Evolutionary conservation across 1,284 basidiomycete species (phyloP).

Genomic region (Ceratobasidium sp.): DNA sequence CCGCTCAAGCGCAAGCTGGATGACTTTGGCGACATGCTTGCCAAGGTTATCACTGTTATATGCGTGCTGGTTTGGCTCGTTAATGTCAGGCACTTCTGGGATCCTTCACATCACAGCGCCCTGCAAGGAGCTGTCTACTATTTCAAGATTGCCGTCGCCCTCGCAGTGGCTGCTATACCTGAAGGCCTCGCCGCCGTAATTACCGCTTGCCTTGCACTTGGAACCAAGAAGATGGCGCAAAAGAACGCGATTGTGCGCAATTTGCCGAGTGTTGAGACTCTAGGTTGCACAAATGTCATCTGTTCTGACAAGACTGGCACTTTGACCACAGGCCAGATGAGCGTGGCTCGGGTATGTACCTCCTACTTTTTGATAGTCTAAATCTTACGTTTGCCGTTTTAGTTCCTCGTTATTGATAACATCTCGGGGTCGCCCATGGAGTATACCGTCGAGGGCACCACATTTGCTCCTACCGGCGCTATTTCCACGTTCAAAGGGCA

Average conservation of each 20-base stretch:
- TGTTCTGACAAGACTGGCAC: conserved; percentile 98
- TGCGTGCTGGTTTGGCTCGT: conserved; percentile 96
- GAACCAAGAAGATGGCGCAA: conserved; percentile 98
- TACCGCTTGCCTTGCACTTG: conserved; percentile 95
- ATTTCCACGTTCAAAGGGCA: conserved; percentile 74
- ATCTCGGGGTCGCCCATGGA: conserved; percentile 71
- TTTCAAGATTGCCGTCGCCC: conserved; percentile 97
- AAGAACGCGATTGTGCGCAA: conserved; percentile 97
- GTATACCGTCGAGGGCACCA: conserved; percentile 88
- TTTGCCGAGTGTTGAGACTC: conserved; percentile 95
- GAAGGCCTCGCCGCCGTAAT: conserved; percentile 97
- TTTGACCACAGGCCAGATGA: conserved; percentile 96
- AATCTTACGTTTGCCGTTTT: not conserved
- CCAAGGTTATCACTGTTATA: conserved; percentile 95
- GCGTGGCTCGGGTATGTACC: conserved; percentile 80
- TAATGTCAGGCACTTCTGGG: conserved; percentile 94
- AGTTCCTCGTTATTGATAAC: conserved; percentile 83
- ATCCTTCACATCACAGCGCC: conserved; percentile 89
- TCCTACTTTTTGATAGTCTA: conserved; percentile 37
- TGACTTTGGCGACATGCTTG: conserved; percentile 95
- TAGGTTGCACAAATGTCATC: conserved; percentile 96
- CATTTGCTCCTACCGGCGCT: conserved; percentile 86
- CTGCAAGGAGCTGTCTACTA: conserved; percentile 96
- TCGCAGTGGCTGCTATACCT: conserved; percentile 96
- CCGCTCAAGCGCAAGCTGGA: conserved; percentile 96